phyloP scores from a whole-genome alignment of 305 asterid species.

The Stenogyne calaminthoides region DNA sequence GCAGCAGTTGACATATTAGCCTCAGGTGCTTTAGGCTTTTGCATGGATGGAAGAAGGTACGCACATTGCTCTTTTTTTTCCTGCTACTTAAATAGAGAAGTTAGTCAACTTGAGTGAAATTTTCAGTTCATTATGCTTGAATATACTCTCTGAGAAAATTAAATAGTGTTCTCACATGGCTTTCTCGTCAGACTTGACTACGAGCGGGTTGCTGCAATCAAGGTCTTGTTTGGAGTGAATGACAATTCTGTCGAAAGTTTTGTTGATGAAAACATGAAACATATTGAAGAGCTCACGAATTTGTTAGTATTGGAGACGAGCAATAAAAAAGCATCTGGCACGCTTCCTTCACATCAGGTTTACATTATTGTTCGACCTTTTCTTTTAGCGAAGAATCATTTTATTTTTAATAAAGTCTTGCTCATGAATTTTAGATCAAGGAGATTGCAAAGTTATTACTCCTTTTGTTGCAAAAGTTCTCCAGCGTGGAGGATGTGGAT shows the following conservation, averaged over 20 bases:
- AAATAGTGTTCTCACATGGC: constrained; percentile 19
- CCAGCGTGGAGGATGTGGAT: constrained; percentile 47
- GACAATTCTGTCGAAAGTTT: constrained; percentile 43
- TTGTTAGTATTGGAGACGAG: constrained; percentile 28
- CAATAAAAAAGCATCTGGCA: constrained; percentile 37
- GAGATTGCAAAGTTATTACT: constrained; percentile 41
- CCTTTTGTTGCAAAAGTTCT: constrained; percentile 58
- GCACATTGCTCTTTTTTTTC: constrained; percentile 26
- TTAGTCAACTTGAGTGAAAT: constrained; percentile 18
- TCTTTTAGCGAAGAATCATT: constrained; percentile 10
- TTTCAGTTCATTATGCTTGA: constrained; percentile 21
- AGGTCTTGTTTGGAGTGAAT: constrained; percentile 61
- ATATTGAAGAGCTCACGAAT: constrained; percentile 55
- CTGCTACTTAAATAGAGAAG: not conserved
- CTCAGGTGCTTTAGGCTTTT: constrained; percentile 67
- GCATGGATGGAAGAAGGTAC: constrained; percentile 73
- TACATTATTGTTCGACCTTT: constrained; percentile 22
- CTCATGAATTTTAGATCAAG: constrained; percentile 57
- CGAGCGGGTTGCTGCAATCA: constrained; percentile 71
- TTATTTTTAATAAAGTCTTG: constrained; percentile 21
- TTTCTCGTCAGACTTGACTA: constrained; percentile 55
- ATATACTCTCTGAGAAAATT: not conserved
- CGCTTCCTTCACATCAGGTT: constrained; percentile 42
- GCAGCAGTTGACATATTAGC: constrained; percentile 63
- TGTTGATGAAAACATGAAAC: constrained; percentile 61